Evolutionary conservation across 768 basidiomycete genomes (phyloP), one percentile per base, ranked within the genome.

Genomic region (Hemileccinum rubropunctum): DNA sequence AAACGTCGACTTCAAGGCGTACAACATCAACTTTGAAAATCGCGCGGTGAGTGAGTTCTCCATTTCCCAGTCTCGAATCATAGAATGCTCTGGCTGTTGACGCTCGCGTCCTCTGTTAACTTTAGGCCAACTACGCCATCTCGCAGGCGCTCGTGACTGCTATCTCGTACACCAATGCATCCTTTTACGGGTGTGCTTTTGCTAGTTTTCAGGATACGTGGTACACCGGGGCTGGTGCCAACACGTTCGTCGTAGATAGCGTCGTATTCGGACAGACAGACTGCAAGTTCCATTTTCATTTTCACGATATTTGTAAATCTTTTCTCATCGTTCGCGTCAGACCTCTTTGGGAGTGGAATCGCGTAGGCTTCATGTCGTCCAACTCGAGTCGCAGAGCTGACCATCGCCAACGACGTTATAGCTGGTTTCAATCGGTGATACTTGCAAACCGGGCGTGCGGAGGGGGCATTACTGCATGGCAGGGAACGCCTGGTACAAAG

Each of bases 401-500:
- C 14, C 8, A 26, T 5, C 3, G 1, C 15, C 40, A 5, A 33
- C 32, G 11, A 13, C 8, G 32, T 41, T 39, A 26, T 2, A 82
- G 82, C 2, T 84, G 78, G 78, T 84, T 85, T 57, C 76, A 84
- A 56, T 77, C 76, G 17, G 66, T 77, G 13, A 76, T 75, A n/a
- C 69, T 87, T 2, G 83, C 84, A 3, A 83, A 79, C 47, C 76
- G 84, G 17, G 83, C 73, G 0, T 84, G 81, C 48, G 84, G 83
- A 0, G 85, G 84, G 3, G 83, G 82, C 1, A 73, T 86, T 14
- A 76, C 76, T 10, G 84, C 84, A 0, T 86, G 84, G 84, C 76
- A 75, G 47, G 83, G 84, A 3, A 77, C 75, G 13, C 4, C 9
- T 14, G 51, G 48, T 17, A 14, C 78, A 72, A 8, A 71, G 69